Percentiles rank a stretch among this genome's conserved stretches.
These are phyloP conservation scores for Lachnellula arida DNA, from an alignment of 2,329 filamentous ascomycete genomes.

Conservation along the genomic window DNA sequence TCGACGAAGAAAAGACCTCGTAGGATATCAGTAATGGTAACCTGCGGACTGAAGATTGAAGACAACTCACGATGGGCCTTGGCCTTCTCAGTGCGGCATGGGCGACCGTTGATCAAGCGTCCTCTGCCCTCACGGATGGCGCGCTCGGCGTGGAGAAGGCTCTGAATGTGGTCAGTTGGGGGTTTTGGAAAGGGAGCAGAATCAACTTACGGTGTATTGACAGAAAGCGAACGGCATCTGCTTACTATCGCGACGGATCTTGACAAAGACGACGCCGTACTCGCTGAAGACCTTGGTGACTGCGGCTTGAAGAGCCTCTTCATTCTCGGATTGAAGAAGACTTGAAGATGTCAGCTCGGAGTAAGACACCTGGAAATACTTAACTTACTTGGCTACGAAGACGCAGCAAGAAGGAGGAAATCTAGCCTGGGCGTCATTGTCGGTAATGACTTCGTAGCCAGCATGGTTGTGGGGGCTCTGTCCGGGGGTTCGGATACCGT, in stretches of 20 bases:
- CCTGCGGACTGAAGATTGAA: background rate
- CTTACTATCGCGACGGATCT: constrained; percentile 55
- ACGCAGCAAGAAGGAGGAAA: constrained; percentile 52
- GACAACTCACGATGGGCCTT: constrained; percentile 50
- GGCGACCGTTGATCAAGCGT: constrained; percentile 48
- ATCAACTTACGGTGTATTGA: constrained; percentile 53
- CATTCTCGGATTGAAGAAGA: constrained; percentile 45
- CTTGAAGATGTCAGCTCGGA: constrained; percentile 32
- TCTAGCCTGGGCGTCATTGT: constrained; percentile 26
- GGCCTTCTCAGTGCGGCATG: constrained; percentile 56
- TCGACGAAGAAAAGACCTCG: constrained; percentile 48
- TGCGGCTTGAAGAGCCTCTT: constrained; percentile 47
- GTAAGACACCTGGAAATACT: background rate
- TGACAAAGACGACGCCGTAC: constrained; percentile 56
- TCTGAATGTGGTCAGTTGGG: constrained; percentile 36
- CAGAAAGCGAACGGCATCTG: constrained; percentile 62
- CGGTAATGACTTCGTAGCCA: constrained; percentile 13
- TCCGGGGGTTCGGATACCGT: background rate
- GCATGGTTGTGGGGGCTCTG: constrained; percentile 4
- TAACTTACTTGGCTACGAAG: constrained; percentile 61
- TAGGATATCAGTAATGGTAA: constrained; percentile 2
- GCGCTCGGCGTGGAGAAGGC: constrained; percentile 42
- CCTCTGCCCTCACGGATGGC: constrained; percentile 47
- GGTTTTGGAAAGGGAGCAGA: background rate
- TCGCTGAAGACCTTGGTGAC: constrained; percentile 49